Base-by-base conservation (phyloP, 2,329 filamentous ascomycete genomes). In the Diaporthe citri region DNA sequence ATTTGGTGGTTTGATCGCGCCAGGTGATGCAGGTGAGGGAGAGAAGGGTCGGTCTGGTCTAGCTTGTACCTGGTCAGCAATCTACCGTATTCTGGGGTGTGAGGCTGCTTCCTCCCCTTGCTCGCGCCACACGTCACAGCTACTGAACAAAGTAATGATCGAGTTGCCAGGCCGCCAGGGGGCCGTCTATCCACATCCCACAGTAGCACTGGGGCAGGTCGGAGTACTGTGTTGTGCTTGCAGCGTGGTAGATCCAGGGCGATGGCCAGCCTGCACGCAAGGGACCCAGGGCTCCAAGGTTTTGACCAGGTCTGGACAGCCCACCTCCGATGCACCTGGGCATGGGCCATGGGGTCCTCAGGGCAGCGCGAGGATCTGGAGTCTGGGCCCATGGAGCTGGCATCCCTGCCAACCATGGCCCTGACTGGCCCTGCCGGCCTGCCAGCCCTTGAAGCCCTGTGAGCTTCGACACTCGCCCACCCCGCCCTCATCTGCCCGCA, bases 71-170 rank as follows among this genome's bases (percentile, higher is more conserved):
- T 39, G 22, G 22, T 25, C 56, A 39, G 56, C 43, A 22, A 43
- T 5, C 55, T 59, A 60, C 57, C 57, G 36, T 9, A 41, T 64
- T 5, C 31, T 51, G 46, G 62, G 62, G 43, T 67, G 46, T 52
- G 46, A 67, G 46, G 46, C 64, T 52, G 64, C 31, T 52, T 36
- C 15, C 41, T 46, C 66, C 67, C 67, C 67, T 71, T 57, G 67
- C 36, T 57, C 36, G 15, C 51, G 28, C 70, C 70, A 72, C 55
- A 72, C 70, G 70, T 72, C 70, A 72, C 70, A 72, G 55, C n/a
- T 72, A 34, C n/a, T 64, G 59, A 13, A 62, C 39, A 62, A 62
- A 46, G 56, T 39, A 59, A 62, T 43, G n/a, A 52, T 36, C 43
- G 60, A 31, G 41, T 64, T 46, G 41, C 60, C 41, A 48, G 60